Percentiles rank a stretch among this genome's conserved stretches.
These are phyloP conservation scores for Auricularia sp. DNA, from an alignment of 768 basidiomycete genomes.

Conservation along the genomic window DNA sequence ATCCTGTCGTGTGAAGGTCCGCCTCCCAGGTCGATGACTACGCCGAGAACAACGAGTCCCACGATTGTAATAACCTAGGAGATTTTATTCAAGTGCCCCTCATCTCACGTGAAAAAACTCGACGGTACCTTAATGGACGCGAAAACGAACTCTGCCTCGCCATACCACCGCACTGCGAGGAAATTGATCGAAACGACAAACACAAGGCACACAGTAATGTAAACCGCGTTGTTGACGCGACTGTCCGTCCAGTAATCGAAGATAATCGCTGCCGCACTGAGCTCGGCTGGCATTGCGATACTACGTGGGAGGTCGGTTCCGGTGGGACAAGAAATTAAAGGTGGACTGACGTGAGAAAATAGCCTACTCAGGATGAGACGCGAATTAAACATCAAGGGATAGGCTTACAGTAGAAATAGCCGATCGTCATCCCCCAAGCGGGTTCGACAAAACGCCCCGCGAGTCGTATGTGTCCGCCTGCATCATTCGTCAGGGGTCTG, in stretches of 20 bases:
- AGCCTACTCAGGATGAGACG: background rate
- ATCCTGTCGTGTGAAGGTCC: slow-evolving; percentile 43
- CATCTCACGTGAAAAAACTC: slow-evolving; percentile 54
- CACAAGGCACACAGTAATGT: slow-evolving; percentile 26
- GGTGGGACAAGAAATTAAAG: background rate
- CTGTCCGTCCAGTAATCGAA: slow-evolving; percentile 57
- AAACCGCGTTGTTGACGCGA: slow-evolving; percentile 18
- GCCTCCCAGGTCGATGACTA: slow-evolving; percentile 65
- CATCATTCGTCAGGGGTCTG: background rate
- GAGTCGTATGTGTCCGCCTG: slow-evolving; percentile 71
- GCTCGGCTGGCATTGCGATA: slow-evolving; percentile 60
- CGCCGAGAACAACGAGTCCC: slow-evolving; percentile 27
- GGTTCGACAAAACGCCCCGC: slow-evolving; percentile 76
- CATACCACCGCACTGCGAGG: slow-evolving; percentile 31
- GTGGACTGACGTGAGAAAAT: background rate
- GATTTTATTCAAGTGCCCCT: slow-evolving; percentile 3
- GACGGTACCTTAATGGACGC: slow-evolving; percentile 88
- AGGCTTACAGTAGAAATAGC: slow-evolving; percentile 21
- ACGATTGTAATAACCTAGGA: slow-evolving; percentile 26
- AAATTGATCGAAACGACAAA: slow-evolving; percentile 26
- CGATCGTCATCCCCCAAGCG: slow-evolving; percentile 46
- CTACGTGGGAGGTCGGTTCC: slow-evolving; percentile 8
- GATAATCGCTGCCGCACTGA: slow-evolving; percentile 67
- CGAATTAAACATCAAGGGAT: background rate
- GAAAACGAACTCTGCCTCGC: slow-evolving; percentile 48